Evolutionary conservation across 306 rosid genomes (phyloP).

Genomic region (Gastrolobium villosum): DNA sequence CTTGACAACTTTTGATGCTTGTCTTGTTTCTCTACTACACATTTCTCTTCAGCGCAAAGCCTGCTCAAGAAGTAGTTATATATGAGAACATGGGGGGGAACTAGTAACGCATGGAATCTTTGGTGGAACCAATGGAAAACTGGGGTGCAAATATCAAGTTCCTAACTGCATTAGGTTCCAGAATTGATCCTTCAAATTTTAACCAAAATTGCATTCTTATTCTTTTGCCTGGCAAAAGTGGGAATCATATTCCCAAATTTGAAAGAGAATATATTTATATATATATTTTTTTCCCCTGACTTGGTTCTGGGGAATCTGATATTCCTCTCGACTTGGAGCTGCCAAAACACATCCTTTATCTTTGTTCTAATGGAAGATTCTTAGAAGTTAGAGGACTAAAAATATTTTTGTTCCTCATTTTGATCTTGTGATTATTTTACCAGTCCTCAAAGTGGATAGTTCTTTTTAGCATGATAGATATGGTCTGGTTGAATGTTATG

Average conservation of each 20-base stretch:
- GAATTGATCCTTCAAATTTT: conserved; percentile 62
- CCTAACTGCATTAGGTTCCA: conserved; percentile 62
- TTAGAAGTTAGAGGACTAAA: conserved; percentile 43
- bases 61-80: conserved; percentile 56
- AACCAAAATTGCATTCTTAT: conserved; percentile 53
- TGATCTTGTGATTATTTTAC: conserved; percentile 44
- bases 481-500: conserved; percentile 38
- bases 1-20: conserved; percentile 28
- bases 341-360: conserved; percentile 51
- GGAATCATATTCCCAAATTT: conserved; percentile 77
- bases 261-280: conserved; percentile 52
- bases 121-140: conserved; percentile 57
- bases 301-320: conserved; percentile 57
- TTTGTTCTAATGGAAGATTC: conserved; percentile 60
- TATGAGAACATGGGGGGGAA: conserved; percentile 42
- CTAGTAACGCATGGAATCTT: conserved; percentile 61
- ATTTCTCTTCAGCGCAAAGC: conserved; percentile 52
- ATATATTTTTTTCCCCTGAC: conserved; percentile 45
- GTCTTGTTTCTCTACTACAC: conserved; percentile 42
- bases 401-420: conserved; percentile 33
- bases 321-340: conserved; percentile 59
- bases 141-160: conserved; percentile 32
- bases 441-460: conserved; percentile 40
- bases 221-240: conserved; percentile 62
- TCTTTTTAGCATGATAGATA: conserved; percentile 18